phyloP scores from a whole-genome alignment of 2,329 filamentous ascomycete genomes.

The Sphaceloma murrayae region DNA sequence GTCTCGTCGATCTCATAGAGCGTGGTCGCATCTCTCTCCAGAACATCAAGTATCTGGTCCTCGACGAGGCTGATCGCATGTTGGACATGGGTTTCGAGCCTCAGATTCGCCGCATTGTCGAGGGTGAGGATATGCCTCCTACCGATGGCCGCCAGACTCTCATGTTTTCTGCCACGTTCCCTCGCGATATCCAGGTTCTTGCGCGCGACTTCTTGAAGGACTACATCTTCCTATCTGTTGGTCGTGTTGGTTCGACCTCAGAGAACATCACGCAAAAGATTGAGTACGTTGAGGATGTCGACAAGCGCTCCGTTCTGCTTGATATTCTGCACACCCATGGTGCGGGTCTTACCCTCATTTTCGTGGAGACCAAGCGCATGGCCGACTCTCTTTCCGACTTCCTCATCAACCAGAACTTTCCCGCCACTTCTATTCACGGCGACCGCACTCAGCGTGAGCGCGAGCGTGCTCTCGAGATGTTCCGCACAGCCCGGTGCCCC shows the following conservation, averaged over 20 bases:
- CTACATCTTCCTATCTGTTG: constrained; percentile 97
- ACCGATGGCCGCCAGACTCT: constrained; percentile 84
- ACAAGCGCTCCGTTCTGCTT: constrained; percentile 95
- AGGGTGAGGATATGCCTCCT: constrained; percentile 92
- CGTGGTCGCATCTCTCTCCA: constrained; percentile 93
- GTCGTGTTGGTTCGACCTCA: constrained; percentile 97
- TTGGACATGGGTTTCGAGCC: constrained; percentile 99
- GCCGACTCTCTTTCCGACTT: constrained; percentile 96
- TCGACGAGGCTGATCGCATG: constrained; percentile 98
- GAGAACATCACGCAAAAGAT: constrained; percentile 99
- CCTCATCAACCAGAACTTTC: constrained; percentile 97
- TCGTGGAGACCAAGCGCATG: constrained; percentile 99
- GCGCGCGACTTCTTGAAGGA: constrained; percentile 98
- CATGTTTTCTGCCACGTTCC: constrained; percentile 99
- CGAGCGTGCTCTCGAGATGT: constrained; percentile 95
- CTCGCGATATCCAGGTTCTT: constrained; percentile 97
- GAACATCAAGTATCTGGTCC: constrained; percentile 98
- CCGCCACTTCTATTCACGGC: constrained; percentile 95
- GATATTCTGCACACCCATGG: constrained; percentile 95
- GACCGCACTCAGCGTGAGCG: constrained; percentile 98
- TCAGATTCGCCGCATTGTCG: constrained; percentile 96
- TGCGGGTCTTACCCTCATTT: constrained; percentile 84
- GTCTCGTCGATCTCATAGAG: constrained; percentile 96
- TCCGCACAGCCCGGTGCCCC: constrained; percentile 89
- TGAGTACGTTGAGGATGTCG: constrained; percentile 90